These are phyloP conservation scores for Fraxinus americana DNA, from an alignment of 257 asterid genomes.

Conservation along the genomic window DNA sequence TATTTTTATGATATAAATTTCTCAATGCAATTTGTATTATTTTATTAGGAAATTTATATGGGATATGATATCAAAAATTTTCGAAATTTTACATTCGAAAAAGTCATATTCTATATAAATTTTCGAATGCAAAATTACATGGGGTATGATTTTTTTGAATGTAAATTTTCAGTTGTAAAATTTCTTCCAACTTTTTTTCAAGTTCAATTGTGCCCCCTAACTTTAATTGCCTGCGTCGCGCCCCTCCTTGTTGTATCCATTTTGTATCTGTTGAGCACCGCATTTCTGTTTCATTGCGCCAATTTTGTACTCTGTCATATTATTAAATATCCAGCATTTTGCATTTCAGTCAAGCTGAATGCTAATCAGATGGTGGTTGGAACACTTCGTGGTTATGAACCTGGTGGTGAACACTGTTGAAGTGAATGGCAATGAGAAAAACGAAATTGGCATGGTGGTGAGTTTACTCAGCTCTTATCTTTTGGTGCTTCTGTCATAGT, in stretches of 20 bases:
- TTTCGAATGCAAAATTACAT: too few species aligned
- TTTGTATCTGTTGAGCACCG: not conserved
- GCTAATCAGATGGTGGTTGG: conserved; percentile 90
- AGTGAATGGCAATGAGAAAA: conserved; percentile 87
- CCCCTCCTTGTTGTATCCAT: not conserved
- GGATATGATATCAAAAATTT: too few species aligned
- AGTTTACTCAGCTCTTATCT: conserved; percentile 28
- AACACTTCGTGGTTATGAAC: conserved; percentile 91
- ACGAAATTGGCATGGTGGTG: conserved; percentile 95
- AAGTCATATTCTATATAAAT: too few species aligned
- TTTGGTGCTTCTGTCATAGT: not conserved
- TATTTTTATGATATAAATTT: too few species aligned
- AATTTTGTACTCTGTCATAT: not conserved
- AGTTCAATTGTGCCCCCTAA: too few species aligned
- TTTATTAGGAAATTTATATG: too few species aligned
- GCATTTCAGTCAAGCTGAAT: conserved; percentile 65
- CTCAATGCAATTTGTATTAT: too few species aligned
- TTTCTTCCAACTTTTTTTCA: too few species aligned
- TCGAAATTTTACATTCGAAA: too few species aligned
- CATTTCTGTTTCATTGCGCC: not conserved
- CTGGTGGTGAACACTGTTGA: conserved; percentile 78
- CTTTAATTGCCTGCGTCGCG: too few species aligned
- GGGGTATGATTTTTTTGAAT: too few species aligned
- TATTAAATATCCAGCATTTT: not conserved
- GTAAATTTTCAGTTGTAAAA: too few species aligned